Evolutionary conservation across 805 yeast genomes (phyloP).

Genomic region (Debaryomyces prosopidis): DNA sequence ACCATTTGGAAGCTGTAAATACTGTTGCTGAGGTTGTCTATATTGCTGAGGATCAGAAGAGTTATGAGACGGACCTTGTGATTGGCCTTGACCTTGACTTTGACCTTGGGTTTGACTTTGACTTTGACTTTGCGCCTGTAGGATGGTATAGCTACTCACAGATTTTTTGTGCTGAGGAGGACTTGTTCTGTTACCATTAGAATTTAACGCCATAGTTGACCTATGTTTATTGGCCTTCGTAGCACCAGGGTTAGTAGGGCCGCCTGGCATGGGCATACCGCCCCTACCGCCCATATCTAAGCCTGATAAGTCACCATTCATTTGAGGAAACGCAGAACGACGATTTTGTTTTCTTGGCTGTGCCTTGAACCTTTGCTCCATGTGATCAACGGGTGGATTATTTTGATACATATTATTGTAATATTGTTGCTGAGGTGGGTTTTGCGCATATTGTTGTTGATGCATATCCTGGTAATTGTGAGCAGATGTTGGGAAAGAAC

Average conservation of each 20-base stretch:
- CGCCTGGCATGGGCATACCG: conserved; percentile 45
- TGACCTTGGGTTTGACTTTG: background rate
- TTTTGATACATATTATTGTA: conserved; percentile 11
- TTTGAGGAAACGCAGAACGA: conserved; percentile 34
- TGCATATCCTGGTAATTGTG: conserved; percentile 10
- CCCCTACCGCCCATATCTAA: conserved; percentile 48
- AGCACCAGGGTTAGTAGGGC: conserved; percentile 10
- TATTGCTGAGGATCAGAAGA: background rate
- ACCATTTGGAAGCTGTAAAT: conserved; percentile 18
- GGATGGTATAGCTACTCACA: background rate
- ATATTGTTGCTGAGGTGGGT: conserved; percentile 6
- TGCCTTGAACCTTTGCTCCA: conserved; percentile 24
- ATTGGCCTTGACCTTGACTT: background rate
- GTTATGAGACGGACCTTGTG: background rate
- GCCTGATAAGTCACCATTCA: conserved; percentile 28
- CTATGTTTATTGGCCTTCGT: conserved; percentile 13
- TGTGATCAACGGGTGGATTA: conserved; percentile 26
- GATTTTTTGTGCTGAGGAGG: conserved; percentile 3
- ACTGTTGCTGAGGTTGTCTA: conserved; percentile 15
- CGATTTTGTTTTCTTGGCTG: conserved; percentile 33
- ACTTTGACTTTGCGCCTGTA: background rate
- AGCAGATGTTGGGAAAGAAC: conserved; percentile 14
- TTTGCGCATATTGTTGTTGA: background rate
- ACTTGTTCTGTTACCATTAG: conserved; percentile 16
- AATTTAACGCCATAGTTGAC: conserved; percentile 12